Base-by-base conservation (phyloP, 768 basidiomycete genomes). In the Mycena venus region DNA sequence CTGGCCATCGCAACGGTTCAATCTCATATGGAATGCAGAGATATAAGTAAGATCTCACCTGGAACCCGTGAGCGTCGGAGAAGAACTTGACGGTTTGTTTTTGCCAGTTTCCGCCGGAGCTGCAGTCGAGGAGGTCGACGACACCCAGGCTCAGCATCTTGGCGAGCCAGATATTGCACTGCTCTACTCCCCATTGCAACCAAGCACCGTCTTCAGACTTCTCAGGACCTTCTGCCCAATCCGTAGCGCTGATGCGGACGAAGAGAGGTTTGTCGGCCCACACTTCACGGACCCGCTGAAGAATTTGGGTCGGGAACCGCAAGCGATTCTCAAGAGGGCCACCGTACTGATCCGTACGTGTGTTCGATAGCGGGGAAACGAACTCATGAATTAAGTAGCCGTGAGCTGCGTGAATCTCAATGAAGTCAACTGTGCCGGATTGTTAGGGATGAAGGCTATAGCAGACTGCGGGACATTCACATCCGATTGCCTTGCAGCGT, bases 361-460 rank as follows among this genome's bases (percentile, higher is more conserved):
- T 82, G 85, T 97, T 96, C 19, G 92, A 93, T 34, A 95, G 80
- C 2, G 95, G 95, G 3, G 93, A 94, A n/a, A n/a, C n/a, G n/a
- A n/a, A n/a, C n/a, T n/a, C n/a, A n/a, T n/a, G n/a, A n/a, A n/a
- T n/a, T n/a, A 94, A 88, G 78, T 93, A 93, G 25, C 86, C 93
- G 79, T 95, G 94, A 4, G 94, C 94, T 10, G 82, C 89, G 79
- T 95, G 94, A n/a, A 95, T 77, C 80, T 95, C 93, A 42, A 94
- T 91, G 79, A 92, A 91, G 79, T 93, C 91, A 76, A 91, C 91
- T 91, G 55, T 23, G 78, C 9, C 17, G 23, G 67, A 21, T 47
- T 17, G 66, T 23, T 62, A 68, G 42, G 8, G 60, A 12, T 49
- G 47, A 34, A 53, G 66, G 21, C 42, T 21, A 53, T 40, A 70